A percentile compares a stretch with the other conserved stretches of the same genome.
Conservation (phyloP, 495 filamentous ascomycete species). For the Venustampulla echinocandica region DNA sequence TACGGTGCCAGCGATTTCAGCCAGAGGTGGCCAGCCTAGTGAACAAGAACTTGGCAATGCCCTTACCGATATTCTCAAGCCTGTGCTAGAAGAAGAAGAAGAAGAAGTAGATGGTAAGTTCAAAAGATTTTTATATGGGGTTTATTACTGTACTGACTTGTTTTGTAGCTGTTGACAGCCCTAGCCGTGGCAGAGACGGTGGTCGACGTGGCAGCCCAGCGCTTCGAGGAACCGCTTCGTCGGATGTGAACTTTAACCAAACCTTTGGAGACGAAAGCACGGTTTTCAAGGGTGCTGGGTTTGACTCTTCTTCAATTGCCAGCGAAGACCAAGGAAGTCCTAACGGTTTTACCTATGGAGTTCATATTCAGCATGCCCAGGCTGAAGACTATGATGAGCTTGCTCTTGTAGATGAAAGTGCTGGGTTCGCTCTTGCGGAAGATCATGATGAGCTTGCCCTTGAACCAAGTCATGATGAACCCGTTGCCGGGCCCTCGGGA, state of each 20-base stretch:
- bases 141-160: too few species aligned
- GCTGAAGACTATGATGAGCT: too few species aligned
- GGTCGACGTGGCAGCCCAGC: neutral
- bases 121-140: too few species aligned
- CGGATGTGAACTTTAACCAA: neutral
- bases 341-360: too few species aligned
- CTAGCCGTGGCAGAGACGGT: neutral
- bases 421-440: neutral
- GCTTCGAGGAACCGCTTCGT: neutral
- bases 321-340: neutral
- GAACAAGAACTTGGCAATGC: conserved; percentile 2
- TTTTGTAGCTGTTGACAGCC: neutral
- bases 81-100: neutral
- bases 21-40: neutral
- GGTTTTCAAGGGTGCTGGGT: neutral
- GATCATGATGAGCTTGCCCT: neutral
- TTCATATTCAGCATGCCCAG: too few species aligned
- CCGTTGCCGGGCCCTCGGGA: neutral
- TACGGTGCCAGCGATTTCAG: conserved; percentile 2
- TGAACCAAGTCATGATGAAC: neutral
- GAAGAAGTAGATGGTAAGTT: too few species aligned
- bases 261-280: conserved; percentile 8
- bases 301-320: conserved; percentile 4
- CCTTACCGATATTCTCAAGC: conserved; percentile 10
- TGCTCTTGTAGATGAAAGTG: too few species aligned